Evolutionary conservation across 148 eudicot species (phyloP), one percentile per base, ranked within the genome.

Genomic region (Fagopyrum homotropicum): DNA sequence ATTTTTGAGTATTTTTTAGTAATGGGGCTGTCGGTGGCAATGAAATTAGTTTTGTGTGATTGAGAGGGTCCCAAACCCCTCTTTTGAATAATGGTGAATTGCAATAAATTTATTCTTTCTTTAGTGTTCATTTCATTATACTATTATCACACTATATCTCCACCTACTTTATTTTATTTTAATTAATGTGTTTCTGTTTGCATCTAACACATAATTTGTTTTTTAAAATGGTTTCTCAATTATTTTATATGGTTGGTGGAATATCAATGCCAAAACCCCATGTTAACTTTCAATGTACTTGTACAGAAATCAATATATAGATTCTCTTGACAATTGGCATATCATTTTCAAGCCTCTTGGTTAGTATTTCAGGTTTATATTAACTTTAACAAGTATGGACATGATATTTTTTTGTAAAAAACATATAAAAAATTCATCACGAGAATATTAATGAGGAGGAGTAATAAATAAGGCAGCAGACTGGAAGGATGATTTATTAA

Each of bases 11-110:
- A 14, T 26, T 40, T 66, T 40, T 66, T 66, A 66, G 71, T 17
- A 66, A 66, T 43, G 71, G 71, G 71, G 71, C 47, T 66, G 71
- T 66, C 71, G 71, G 71, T 66, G 71, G 71, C 69, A 66, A 43
- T 47, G 71, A 66, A 66, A 66, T 66, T 66, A 66, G 71, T 15
- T 49, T 49, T 66, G 71, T 66, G 71, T 66, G 71, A 66, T 66
- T 66, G 47, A 45, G 71, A 16, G 71, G 47, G n/a, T 15, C 71
- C 71, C 8, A 12, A 8, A 66, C 71, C 71, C 71, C 71, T 46
- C 43, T 66, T 66, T 66, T 66, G 46, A 66, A 66, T 17, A 64
- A 40, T 35, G 16, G 71, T 66, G 71, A 66, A 66, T 66, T 61
- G 26, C 19, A 66, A 66, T 66, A 66, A 66, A 66, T 66, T 40